Evolutionary conservation across 441 rosid genomes (phyloP).

Genomic region (Pelargonium australe): DNA sequence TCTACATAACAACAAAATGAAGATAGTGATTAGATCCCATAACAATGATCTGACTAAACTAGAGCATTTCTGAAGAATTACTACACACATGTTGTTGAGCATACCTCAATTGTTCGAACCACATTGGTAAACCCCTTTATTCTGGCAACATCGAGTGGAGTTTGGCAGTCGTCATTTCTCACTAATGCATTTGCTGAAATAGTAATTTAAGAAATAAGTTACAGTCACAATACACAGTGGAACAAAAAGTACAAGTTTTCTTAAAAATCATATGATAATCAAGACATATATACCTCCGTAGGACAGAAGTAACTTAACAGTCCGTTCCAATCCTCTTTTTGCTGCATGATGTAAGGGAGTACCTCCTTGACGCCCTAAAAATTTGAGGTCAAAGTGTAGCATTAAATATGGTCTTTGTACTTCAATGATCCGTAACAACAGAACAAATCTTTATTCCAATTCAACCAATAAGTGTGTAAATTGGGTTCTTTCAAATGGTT

Average conservation of each 20-base stretch:
- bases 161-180: constrained; percentile 55
- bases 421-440: neutral
- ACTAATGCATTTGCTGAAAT: constrained; percentile 46
- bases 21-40: neutral
- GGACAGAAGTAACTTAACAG: constrained; percentile 49
- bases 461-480: neutral
- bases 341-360: constrained; percentile 68
- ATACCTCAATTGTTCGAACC: constrained; percentile 51
- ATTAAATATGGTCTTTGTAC: neutral
- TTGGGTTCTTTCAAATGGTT: neutral
- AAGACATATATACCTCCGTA: constrained; percentile 39
- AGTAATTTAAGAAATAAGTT: constrained; percentile 8
- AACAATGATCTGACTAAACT: constrained; percentile 8
- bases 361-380: constrained; percentile 51
- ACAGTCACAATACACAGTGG: neutral
- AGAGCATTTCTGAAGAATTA: neutral
- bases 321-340: constrained; percentile 43
- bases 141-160: constrained; percentile 57
- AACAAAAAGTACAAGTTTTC: neutral
- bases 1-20: constrained; percentile 21
- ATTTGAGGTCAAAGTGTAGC: neutral
- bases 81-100: constrained; percentile 13
- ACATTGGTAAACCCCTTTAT: constrained; percentile 35
- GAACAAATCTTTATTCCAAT: neutral
- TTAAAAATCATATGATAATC: constrained; percentile 1